Base-by-base conservation (phyloP, 345 rosid genomes). In the Brassica juncea region DNA sequence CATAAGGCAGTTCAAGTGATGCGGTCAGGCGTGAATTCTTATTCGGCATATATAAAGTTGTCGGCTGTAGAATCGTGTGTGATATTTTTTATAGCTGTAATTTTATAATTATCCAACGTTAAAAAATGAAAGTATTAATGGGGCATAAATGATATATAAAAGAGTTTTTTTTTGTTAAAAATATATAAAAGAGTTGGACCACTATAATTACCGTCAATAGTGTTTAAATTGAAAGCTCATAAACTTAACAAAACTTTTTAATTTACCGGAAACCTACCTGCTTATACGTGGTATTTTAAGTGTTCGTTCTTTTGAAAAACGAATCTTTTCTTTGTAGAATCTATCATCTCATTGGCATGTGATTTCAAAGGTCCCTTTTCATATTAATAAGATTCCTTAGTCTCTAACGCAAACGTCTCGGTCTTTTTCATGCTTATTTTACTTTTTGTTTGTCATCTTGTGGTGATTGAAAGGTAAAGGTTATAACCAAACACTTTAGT, bases 311-410 rank as follows among this genome's bases (percentile, higher is more conserved):
- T 34, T 34, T 23, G 19, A 19, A 15, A 34, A 47, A 28, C 44
- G 71, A 71, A 49, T 77, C 3, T 65, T 32, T 62, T 49, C 7
- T 77, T 63, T 55, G 71, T 78, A 78, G 72, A 78, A 78, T 78
- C 72, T 78, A 42, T 70, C 23, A 65, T 55, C 12, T 78, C 49
- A 78, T 54, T 65, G 72, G 67, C 66, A 71, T 71, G 72, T 71
- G 71, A 39, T 54, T 63, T 77, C 12, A 12, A 30, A 71, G 44
- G 71, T 30, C 1, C 66, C 34, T 71, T 54, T 77, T 37, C 72
- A 71, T 65, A 15, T 28, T 63, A 54, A 54, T 31, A 55, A 71
- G 72, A 64, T 78, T 78, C 76, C 76, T 78, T 78, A 71, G 19
- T 52, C 57, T n/a, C 57, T 14, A 52, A 52, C 21, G 57, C 57